These are phyloP conservation scores for Aspergillus ibericus DNA, from an alignment of 2,329 filamentous ascomycete genomes.

Conservation along the genomic window DNA sequence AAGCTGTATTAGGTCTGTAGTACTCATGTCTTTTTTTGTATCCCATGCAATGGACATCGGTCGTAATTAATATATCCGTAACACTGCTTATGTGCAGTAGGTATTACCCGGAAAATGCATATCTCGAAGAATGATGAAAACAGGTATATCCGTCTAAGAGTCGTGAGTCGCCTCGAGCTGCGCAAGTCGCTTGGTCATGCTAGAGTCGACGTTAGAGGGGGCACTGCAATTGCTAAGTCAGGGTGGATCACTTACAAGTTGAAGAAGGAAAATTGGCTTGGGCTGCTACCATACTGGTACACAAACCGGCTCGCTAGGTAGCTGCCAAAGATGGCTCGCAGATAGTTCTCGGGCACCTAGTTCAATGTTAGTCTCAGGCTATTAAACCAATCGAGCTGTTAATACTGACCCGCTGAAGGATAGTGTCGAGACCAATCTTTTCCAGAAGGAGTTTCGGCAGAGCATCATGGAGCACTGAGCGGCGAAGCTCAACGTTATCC, in stretches of 20 bases:
- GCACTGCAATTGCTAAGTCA: not conserved
- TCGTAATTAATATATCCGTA: constrained; percentile 18
- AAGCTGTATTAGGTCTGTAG: constrained; percentile 9
- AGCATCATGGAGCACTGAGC: constrained; percentile 78
- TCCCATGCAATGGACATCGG: constrained; percentile 10
- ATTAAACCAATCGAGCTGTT: not conserved
- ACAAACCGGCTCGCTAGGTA: constrained; percentile 95
- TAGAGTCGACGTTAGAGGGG: constrained; percentile 20
- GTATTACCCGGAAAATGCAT: constrained; percentile 17
- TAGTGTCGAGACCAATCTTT: constrained; percentile 87
- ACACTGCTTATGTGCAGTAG: constrained; percentile 18
- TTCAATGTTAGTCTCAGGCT: constrained; percentile 20
- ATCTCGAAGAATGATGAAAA: constrained; percentile 3
- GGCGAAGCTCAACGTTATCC: constrained; percentile 75
- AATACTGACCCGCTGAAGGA: constrained; percentile 69
- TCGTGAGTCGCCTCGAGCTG: constrained; percentile 24
- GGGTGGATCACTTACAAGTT: constrained; percentile 73
- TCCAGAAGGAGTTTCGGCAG: constrained; percentile 79
- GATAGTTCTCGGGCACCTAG: constrained; percentile 82
- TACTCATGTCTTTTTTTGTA: constrained; percentile 18
- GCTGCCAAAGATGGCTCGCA: constrained; percentile 92
- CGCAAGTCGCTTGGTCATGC: constrained; percentile 41
- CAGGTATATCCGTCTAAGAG: constrained; percentile 11
- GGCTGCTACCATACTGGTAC: constrained; percentile 88
- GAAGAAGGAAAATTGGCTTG: constrained; percentile 97